A percentile compares a stretch with the other conserved stretches of the same genome.
These are phyloP conservation scores for Fraxinus quadrangulata DNA, from an alignment of 257 asterid genomes.

Conservation along the genomic window DNA sequence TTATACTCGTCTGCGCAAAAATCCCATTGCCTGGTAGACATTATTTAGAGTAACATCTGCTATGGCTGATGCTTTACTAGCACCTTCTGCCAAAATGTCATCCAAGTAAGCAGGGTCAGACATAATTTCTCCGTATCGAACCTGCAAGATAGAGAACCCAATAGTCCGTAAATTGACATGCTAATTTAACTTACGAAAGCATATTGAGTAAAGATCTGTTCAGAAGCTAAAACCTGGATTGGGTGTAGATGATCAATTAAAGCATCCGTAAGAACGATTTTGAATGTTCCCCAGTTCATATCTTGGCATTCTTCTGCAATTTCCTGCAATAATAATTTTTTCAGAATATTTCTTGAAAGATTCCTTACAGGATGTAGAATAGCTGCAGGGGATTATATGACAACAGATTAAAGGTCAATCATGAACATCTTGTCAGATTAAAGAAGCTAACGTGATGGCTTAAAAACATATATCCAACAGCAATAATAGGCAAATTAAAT, in stretches of 20 bases:
- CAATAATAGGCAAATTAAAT: slow-evolving; percentile 12
- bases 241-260: slow-evolving; percentile 83
- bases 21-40: slow-evolving; percentile 93
- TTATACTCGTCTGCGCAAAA: slow-evolving; percentile 54
- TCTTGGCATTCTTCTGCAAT: slow-evolving; percentile 77
- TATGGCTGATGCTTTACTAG: slow-evolving; percentile 20
- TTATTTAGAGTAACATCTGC: slow-evolving; percentile 73
- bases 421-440: neutral
- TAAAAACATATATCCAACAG: neutral
- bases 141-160: slow-evolving; percentile 42
- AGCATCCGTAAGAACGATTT: slow-evolving; percentile 76
- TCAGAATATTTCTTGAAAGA: slow-evolving; percentile 13
- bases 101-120: slow-evolving; percentile 74
- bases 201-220: neutral
- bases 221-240: slow-evolving; percentile 69
- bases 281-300: slow-evolving; percentile 94
- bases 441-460: neutral
- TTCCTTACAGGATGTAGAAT: slow-evolving; percentile 12
- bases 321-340: slow-evolving; percentile 56
- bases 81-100: slow-evolving; percentile 53
- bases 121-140: slow-evolving; percentile 67
- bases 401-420: slow-evolving; percentile 1
- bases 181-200: neutral
- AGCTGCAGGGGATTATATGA: neutral
- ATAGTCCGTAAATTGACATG: neutral